These are phyloP conservation scores for Eleusine indica DNA, from an alignment of 176 grass and related monocot species.

Conservation along the genomic window DNA sequence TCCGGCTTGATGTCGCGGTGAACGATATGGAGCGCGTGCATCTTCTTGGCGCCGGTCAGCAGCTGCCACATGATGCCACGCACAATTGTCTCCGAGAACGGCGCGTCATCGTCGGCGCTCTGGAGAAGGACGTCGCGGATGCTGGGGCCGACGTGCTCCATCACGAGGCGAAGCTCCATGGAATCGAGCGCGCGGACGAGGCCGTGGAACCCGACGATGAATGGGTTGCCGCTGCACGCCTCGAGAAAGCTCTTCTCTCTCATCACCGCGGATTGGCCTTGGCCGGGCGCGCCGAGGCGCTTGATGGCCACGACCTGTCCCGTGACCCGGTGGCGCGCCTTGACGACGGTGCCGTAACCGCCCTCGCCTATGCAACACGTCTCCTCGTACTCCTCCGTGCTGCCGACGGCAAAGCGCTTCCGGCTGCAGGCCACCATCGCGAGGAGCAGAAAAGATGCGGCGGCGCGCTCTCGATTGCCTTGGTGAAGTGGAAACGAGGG, in stretches of 20 bases:
- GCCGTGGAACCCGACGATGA: constrained; percentile 22
- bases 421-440: neutral
- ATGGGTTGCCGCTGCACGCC: constrained; percentile 10
- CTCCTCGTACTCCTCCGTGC: neutral
- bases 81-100: constrained; percentile 16
- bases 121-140: neutral
- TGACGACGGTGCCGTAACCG: neutral
- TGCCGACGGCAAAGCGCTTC: neutral
- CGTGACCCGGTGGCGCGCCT: constrained; percentile 10
- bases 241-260: neutral
- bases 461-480: neutral
- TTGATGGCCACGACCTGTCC: neutral
- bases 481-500: no score
- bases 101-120: neutral
- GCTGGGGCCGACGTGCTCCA: constrained; percentile 33
- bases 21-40: constrained; percentile 50
- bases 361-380: neutral
- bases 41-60: constrained; percentile 12
- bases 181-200: neutral
- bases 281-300: neutral
- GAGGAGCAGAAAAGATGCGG: neutral
- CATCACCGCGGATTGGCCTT: neutral
- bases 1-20: constrained; percentile 91
- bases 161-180: constrained; percentile 23
- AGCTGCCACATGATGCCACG: constrained; percentile 39